phyloP scores from a whole-genome alignment of 805 yeast species.

The Candida fluviatilis region DNA sequence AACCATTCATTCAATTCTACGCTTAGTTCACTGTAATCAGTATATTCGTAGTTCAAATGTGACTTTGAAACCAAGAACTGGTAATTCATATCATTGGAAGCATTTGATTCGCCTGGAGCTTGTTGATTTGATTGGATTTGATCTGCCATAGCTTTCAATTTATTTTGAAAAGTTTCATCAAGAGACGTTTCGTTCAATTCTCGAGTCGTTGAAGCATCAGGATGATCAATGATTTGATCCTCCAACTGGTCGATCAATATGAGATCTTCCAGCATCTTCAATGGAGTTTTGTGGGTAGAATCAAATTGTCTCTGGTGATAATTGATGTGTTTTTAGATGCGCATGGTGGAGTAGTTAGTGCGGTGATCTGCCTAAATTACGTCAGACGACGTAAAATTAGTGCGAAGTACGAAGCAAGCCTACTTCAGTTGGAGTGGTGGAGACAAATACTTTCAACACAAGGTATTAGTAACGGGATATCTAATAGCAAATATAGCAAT shows the following conservation, averaged over 20 bases:
- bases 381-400: too few species aligned
- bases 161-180: conserved; percentile 40
- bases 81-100: conserved; percentile 8
- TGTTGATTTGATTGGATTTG: conserved; percentile 21
- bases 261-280: conserved; percentile 22
- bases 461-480: too few species aligned
- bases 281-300: too few species aligned
- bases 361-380: too few species aligned
- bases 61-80: conserved; percentile 30
- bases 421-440: too few species aligned
- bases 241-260: conserved; percentile 44
- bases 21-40: conserved; percentile 22
- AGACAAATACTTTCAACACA: too few species aligned
- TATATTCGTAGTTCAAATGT: conserved; percentile 25
- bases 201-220: conserved; percentile 28
- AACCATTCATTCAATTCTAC: conserved; percentile 39
- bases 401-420: too few species aligned
- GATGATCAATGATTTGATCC: conserved; percentile 43
- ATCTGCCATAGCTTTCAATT: conserved; percentile 39
- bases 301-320: too few species aligned
- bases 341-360: too few species aligned
- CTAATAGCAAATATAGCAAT: too few species aligned
- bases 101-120: conserved; percentile 2
- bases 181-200: conserved; percentile 26
- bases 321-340: too few species aligned